Evolutionary conservation across 768 basidiomycete genomes (phyloP), one percentile per base, ranked within the genome.

Genomic region (Coprinellus micaceus): DNA sequence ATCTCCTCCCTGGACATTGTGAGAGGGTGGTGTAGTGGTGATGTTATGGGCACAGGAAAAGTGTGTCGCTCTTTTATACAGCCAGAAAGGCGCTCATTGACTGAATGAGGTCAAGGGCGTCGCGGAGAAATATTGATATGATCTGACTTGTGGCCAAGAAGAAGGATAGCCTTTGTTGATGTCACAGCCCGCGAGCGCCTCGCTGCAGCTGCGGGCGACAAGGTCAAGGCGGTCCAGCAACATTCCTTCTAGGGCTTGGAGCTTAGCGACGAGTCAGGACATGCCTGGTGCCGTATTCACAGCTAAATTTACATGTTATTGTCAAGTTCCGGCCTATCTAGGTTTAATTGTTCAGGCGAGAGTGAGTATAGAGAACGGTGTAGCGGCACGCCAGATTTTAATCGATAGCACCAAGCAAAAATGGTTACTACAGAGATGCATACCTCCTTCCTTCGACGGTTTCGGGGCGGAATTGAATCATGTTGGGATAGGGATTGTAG

Each of bases 401-500:
- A 6, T 33, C n/a, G n/a, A 33, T 13, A 6, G 40, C 13, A 9
- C 13, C 40, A 15, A 43, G n/a, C 15, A 19, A 17, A 17, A 10
- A 30, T 26, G 19, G n/a, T 24, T 46, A 30, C 45, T 36, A 56
- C 25, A 56, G 46, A 1, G 30, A 30, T 11, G 56, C 52, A 22
- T 57, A 40, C 24, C 41, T 44, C 12, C 56, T 59, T 33, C 49
- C 47, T 13, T 59, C 61, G 36, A 56, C 52, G 55, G 49, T 40
- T 24, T 59, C 61, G n/a, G 74, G 71, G 19, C 70, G 70, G 63
- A 73, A 81, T 50, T 80, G 77, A 37, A 83, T 77, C 77, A 83
- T 69, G 61, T 83, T 83, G 3, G 80, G 78, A 59, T 78, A 73
- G 3, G 76, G 73, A 56, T 71, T 76, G 65, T 79, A 81, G 6